phyloP scores from a whole-genome alignment of 192 early-diverging fungal species.

The Entomortierella lignicola region DNA sequence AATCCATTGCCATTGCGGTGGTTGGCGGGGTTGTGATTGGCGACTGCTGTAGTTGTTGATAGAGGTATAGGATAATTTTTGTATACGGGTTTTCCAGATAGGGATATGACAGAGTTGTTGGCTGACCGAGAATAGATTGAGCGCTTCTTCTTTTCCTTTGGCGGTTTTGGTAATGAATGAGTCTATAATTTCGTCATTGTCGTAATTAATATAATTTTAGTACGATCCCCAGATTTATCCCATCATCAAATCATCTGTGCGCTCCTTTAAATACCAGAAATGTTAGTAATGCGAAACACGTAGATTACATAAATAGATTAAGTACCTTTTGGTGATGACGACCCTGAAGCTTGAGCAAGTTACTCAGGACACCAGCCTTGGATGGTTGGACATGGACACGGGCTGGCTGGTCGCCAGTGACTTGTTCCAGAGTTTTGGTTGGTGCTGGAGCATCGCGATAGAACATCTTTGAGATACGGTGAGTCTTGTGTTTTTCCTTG shows the following conservation, averaged over 20 bases:
- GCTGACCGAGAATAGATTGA: constrained; percentile 39
- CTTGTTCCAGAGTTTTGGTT: neutral
- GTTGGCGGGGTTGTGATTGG: too few relatives aligned
- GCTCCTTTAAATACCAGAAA: too few relatives aligned
- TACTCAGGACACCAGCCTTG: constrained; percentile 57
- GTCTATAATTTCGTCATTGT: constrained; percentile 16
- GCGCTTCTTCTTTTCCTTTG: constrained; percentile 51
- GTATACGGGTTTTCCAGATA: constrained; percentile 22
- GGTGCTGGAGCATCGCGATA: constrained; percentile 7
- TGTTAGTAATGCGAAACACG: too few relatives aligned
- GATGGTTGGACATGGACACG: constrained; percentile 27
- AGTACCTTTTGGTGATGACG: constrained; percentile 28
- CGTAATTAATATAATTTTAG: neutral
- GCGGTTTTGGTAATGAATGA: constrained; percentile 16
- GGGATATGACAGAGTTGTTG: constrained; percentile 33
- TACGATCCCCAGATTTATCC: neutral
- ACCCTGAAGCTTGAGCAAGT: constrained; percentile 57
- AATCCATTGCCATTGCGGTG: neutral
- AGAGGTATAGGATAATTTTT: constrained; percentile 38
- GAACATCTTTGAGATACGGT: constrained; percentile 37
- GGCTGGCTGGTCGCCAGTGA: neutral
- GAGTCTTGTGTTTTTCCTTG: constrained; percentile 13
- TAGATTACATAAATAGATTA: too few relatives aligned
- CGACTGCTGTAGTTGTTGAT: constrained; percentile 1
- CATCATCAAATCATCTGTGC: too few relatives aligned